Percentiles rank a stretch among this genome's conserved stretches.
Conservation (phyloP, 1,284 basidiomycete species). For the Irpex sp. region DNA sequence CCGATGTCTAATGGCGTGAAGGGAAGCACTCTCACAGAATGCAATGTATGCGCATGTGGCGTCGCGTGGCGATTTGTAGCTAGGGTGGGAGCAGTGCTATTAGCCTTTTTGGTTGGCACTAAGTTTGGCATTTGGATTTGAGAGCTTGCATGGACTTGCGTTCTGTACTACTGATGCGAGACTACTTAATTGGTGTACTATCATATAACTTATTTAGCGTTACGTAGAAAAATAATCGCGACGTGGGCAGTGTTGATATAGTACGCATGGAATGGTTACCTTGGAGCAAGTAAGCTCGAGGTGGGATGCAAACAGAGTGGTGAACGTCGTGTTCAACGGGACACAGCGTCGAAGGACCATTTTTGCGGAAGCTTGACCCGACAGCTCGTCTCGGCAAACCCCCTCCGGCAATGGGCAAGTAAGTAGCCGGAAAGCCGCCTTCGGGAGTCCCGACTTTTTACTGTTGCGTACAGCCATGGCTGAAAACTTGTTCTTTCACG, state of each 20-base stretch:
- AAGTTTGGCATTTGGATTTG: neutral
- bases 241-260: neutral
- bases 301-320: neutral
- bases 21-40: neutral
- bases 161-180: neutral
- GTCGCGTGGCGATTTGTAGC: neutral
- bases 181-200: neutral
- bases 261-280: neutral
- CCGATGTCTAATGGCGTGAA: neutral
- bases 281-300: neutral
- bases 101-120: neutral
- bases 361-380: neutral
- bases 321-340: no score
- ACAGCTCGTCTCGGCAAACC: neutral
- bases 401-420: neutral
- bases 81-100: neutral
- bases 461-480: neutral
- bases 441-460: neutral
- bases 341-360: neutral
- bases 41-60: neutral
- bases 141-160: neutral
- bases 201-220: neutral
- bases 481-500: constrained; percentile 1
- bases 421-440: neutral
- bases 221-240: neutral